Base-by-base conservation (phyloP, 352 stramenopile genomes). In the Plasmopara viticola region DNA sequence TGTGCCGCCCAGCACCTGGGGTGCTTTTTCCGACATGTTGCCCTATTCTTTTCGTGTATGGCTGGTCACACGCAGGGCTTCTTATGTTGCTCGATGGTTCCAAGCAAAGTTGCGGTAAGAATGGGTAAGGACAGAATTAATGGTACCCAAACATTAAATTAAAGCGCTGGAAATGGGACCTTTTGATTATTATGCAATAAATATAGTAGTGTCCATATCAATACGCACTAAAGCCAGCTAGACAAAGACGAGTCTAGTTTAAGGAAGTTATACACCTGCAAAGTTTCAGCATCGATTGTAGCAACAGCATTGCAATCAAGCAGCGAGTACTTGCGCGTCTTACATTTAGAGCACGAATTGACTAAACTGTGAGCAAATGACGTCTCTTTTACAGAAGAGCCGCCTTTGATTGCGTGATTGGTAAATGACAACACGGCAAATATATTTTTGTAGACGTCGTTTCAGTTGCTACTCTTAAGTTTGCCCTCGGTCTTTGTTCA, bases 21-120 rank as follows among this genome's bases (percentile, higher is more conserved):
- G 74, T 48, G 74, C 74, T 58, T 85, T 82, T 64, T 78, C 66
- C 37, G 74, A 85, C 74, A 85, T 85, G 18, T 15, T 58, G 6
- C 28, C 60, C 5, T 25, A 29, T 62, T n/a, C 34, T 45, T n/a
- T 46, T 52, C 20, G 20, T 37, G n/a, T 34, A 39, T 39, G 39
- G 25, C 28, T 44, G 51, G 37, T 41, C 37, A 41, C 7, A 17
- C 9, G 37, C 14, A 12, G 31, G 10, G 4, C 4, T 35, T 5
- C 10, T 35, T 12, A 35, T 35, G 31, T 35, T 35, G 31, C 31
- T 35, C 10, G 31, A 12, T 5, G 10, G 6, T 35, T 12, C 31
- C 2, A 35, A 12, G 7, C 6, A 2, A 35, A 35, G 31, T 52
- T 52, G 46, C 46, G 15, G 35, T 15, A 52, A 35, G 10, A 12